These are phyloP conservation scores for Aspergillus chevalieri DNA, from an alignment of 2,329 filamentous ascomycete species.

Conservation along the genomic window DNA sequence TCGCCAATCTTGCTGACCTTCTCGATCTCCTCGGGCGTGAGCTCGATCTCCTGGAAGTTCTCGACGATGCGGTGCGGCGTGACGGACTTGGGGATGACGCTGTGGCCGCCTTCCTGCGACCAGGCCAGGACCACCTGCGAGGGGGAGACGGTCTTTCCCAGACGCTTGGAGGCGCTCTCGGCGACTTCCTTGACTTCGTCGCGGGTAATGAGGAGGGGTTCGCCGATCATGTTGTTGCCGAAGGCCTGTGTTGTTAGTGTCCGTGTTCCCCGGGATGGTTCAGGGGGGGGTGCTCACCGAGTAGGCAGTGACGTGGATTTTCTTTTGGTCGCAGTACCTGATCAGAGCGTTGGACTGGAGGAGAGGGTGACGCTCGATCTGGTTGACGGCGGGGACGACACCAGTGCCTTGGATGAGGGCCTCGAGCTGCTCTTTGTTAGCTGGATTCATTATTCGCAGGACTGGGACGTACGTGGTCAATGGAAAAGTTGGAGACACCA, in stretches of 20 bases:
- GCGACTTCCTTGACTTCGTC: constrained; percentile 59
- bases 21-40: constrained; percentile 31
- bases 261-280: neutral
- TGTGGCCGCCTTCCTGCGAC: constrained; percentile 36
- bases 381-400: constrained; percentile 60
- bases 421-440: constrained; percentile 37
- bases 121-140: constrained; percentile 37
- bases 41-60: constrained; percentile 40
- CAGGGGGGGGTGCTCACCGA: constrained; percentile 35
- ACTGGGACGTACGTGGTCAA: constrained; percentile 22
- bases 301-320: constrained; percentile 59
- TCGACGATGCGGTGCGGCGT: constrained; percentile 37
- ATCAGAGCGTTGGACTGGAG: constrained; percentile 57
- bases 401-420: constrained; percentile 48
- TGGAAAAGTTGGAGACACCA: constrained; percentile 39
- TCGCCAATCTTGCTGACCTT: constrained; percentile 29
- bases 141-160: constrained; percentile 27
- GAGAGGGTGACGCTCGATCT: constrained; percentile 65
- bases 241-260: constrained; percentile 37
- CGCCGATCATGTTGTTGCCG: constrained; percentile 54
- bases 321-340: constrained; percentile 51
- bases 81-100: constrained; percentile 40
- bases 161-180: constrained; percentile 45
- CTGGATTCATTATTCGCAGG: neutral
- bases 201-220: constrained; percentile 59